Percentiles rank a stretch among this genome's conserved stretches.
Conservation (phyloP, 2,329 filamentous ascomycete species). For the Ceratocystis papillata region DNA sequence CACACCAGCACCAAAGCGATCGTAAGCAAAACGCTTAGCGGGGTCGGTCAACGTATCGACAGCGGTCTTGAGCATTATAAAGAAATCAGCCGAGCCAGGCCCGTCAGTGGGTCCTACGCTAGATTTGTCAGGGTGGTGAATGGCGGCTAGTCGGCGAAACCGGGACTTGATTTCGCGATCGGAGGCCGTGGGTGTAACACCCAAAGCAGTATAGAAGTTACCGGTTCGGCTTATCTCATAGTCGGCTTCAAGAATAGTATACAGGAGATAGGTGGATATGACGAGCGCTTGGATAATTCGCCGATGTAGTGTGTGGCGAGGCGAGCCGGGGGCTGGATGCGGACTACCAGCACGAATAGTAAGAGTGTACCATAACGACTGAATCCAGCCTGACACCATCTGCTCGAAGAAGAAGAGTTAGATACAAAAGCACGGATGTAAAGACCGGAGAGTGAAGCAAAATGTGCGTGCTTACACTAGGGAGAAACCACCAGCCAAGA, state of each 20-base stretch:
- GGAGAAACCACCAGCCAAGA: conserved; percentile 42
- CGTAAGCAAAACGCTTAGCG: conserved; percentile 72
- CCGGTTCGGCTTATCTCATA: conserved; percentile 59
- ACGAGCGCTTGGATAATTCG: conserved; percentile 75
- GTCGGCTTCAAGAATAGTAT: conserved; percentile 89
- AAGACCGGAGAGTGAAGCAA: not conserved
- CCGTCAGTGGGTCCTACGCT: conserved; percentile 28
- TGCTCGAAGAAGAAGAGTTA: conserved; percentile 32
- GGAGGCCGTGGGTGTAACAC: conserved; percentile 54
- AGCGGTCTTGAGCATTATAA: conserved; percentile 72
- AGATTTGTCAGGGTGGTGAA: conserved; percentile 76
- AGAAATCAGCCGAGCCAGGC: conserved; percentile 39
- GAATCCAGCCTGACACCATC: conserved; percentile 67
- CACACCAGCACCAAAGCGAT: conserved; percentile 70
- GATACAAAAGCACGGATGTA: conserved; percentile 15
- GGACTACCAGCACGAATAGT: conserved; percentile 83
- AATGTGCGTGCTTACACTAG: conserved; percentile 33
- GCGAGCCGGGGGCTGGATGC: conserved; percentile 58
- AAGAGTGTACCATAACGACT: conserved; percentile 74
- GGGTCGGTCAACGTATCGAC: conserved; percentile 73
- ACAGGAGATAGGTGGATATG: conserved; percentile 71
- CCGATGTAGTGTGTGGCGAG: conserved; percentile 61
- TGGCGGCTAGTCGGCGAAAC: conserved; percentile 64
- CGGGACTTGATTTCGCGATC: conserved; percentile 72
- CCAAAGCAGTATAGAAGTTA: conserved; percentile 70